Percentiles rank a stretch among this genome's conserved stretches.
phyloP scores from a whole-genome alignment of 2,329 filamentous ascomycete genomes.

The Paecilomyces fulvus region DNA sequence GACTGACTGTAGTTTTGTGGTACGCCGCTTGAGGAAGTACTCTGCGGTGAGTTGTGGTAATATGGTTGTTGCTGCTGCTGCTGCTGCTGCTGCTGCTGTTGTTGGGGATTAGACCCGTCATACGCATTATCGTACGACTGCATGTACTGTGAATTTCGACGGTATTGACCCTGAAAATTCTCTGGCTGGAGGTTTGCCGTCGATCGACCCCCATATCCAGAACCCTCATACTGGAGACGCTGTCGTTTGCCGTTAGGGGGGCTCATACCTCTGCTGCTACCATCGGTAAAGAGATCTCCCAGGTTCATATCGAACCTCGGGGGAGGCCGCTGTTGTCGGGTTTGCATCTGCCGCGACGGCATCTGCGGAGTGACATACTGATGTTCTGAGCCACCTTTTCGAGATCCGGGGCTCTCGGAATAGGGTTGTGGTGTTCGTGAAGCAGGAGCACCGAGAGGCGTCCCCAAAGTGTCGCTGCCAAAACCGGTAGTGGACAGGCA shows the following conservation, averaged over 20 bases:
- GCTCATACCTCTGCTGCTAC: conserved; percentile 27
- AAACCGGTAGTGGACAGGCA: conserved; percentile 80
- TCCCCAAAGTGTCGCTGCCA: conserved; percentile 40
- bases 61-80: conserved; percentile 25
- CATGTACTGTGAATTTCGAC: conserved; percentile 20
- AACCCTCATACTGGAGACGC: conserved; percentile 17
- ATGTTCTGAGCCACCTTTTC: conserved; percentile 12
- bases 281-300: conserved; percentile 43
- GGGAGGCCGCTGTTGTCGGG: conserved; percentile 34
- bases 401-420: conserved; percentile 10
- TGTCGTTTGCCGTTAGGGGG: conserved; percentile 21
- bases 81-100: conserved; percentile 25
- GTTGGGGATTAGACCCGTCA: conserved; percentile 26
- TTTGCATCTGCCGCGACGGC: conserved; percentile 23
- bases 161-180: conserved; percentile 14
- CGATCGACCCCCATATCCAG: conserved; percentile 17
- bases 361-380: conserved; percentile 15
- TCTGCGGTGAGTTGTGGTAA: conserved; percentile 26
- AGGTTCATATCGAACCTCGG: conserved; percentile 54
- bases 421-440: conserved; percentile 8
- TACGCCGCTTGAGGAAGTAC: conserved; percentile 22
- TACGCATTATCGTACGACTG: conserved; percentile 25
- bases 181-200: conserved; percentile 15
- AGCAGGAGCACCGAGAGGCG: conserved; percentile 10
- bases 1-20: conserved; percentile 17